Evolutionary conservation across 345 rosid species (phyloP).

Genomic region (Arabidopsis suecica): DNA sequence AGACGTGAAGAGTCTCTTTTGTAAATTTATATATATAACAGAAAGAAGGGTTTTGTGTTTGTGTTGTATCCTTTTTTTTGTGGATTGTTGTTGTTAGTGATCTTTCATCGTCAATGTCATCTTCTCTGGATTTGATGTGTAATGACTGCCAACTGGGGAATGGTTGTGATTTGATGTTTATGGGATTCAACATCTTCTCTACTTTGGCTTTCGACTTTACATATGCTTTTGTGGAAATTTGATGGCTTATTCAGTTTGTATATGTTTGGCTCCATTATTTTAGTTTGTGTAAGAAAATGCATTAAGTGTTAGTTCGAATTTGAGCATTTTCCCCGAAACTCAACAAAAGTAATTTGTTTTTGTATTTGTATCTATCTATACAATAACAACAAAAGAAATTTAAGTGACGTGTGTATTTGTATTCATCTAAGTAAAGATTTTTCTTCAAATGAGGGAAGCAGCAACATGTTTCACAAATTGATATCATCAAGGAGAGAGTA

Average conservation of each 20-base stretch:
- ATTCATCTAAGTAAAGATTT: neutral
- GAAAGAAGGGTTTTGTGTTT: slow-evolving; percentile 40
- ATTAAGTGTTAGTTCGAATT: too few relatives aligned
- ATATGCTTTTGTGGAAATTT: neutral
- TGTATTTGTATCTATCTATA: too few relatives aligned
- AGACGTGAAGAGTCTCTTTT: slow-evolving; percentile 43
- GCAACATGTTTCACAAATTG: slow-evolving; percentile 29
- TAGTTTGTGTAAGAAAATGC: too few relatives aligned
- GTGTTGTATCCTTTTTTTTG: slow-evolving; percentile 36
- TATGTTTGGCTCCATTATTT: too few relatives aligned
- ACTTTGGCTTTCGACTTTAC: neutral
- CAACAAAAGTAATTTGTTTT: too few relatives aligned
- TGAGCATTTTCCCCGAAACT: too few relatives aligned
- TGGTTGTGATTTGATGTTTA: slow-evolving; percentile 38
- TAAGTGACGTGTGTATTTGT: slow-evolving; percentile 13
- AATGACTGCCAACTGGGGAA: slow-evolving; percentile 39
- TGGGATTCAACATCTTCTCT: slow-evolving; percentile 35
- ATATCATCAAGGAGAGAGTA: slow-evolving; percentile 37
- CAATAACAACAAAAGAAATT: neutral
- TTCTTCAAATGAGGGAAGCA: slow-evolving; percentile 3
- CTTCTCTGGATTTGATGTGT: slow-evolving; percentile 45
- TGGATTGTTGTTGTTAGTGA: slow-evolving; percentile 44
- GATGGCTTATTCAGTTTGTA: too few relatives aligned
- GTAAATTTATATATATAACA: slow-evolving; percentile 41
- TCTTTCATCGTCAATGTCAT: slow-evolving; percentile 31